A percentile compares a stretch with the other conserved stretches of the same genome.
phyloP scores from a whole-genome alignment of 345 rosid species.

The Gossypium sturtianum region DNA sequence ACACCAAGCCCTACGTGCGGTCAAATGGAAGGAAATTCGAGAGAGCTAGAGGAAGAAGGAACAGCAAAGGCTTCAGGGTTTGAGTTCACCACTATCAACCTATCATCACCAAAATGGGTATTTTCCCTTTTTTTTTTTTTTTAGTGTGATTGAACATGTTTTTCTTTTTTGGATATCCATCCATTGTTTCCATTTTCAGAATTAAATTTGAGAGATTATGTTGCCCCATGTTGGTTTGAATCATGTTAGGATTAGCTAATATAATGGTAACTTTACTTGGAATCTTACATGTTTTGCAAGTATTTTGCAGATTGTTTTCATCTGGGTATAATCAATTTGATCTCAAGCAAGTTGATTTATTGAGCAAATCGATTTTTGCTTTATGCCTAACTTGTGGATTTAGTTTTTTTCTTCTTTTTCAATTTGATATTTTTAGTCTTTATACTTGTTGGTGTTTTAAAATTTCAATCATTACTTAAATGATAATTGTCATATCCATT shows the following conservation, averaged over 20 bases:
- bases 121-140: background rate
- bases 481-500: no score
- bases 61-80: constrained; percentile 5
- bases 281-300: background rate
- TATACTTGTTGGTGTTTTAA: no score
- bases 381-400: no score
- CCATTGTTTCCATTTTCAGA: background rate
- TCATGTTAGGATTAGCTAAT: background rate
- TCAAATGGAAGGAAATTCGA: background rate
- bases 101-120: background rate
- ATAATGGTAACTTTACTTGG: background rate
- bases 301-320: background rate
- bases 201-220: background rate
- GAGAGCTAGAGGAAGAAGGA: background rate
- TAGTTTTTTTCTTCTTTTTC: no score
- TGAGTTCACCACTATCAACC: background rate
- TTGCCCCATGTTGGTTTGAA: background rate
- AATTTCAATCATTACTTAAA: no score
- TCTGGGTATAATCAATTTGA: no score
- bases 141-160: background rate
- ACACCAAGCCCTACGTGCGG: background rate
- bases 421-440: no score
- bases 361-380: no score
- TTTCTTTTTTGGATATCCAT: background rate
- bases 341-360: no score